Evolutionary conservation across 2,329 filamentous ascomycete species (phyloP).

Genomic region (Paraphoma chrysanthemicola): DNA sequence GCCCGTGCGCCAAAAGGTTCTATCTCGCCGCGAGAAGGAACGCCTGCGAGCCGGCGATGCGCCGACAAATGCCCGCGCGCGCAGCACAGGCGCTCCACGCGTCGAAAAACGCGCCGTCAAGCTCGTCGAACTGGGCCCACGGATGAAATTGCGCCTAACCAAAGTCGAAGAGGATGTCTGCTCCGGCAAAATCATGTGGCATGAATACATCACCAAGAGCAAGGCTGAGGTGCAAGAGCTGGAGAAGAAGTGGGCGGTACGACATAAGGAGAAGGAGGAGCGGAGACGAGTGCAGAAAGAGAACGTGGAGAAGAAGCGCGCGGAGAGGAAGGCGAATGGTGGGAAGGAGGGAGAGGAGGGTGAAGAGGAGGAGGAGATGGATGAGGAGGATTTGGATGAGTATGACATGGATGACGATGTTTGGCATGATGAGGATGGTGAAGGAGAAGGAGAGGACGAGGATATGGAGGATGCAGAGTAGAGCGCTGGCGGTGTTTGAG

Average conservation of each 20-base stretch:
- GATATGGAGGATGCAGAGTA: slow-evolving; percentile 55
- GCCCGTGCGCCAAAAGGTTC: slow-evolving; percentile 66
- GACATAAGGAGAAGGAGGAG: slow-evolving; percentile 79
- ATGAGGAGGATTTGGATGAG: slow-evolving; percentile 57
- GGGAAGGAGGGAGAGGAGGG: slow-evolving; percentile 53
- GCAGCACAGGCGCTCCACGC: slow-evolving; percentile 44
- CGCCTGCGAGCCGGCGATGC: slow-evolving; percentile 51
- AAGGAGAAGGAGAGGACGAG: slow-evolving; percentile 56
- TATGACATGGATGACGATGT: slow-evolving; percentile 60
- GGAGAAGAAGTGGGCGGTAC: slow-evolving; percentile 82
- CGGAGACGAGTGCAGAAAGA: slow-evolving; percentile 83
- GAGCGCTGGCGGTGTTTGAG: background rate
- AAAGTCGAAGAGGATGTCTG: slow-evolving; percentile 97
- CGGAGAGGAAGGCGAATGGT: slow-evolving; percentile 57
- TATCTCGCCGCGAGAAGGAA: slow-evolving; percentile 61
- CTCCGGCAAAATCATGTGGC: slow-evolving; percentile 93
- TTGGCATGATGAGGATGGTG: slow-evolving; percentile 60
- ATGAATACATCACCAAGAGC: slow-evolving; percentile 89
- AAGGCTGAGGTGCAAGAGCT: slow-evolving; percentile 77
- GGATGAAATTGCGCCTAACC: slow-evolving; percentile 85
- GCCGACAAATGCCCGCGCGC: slow-evolving; percentile 43
- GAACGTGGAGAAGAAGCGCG: slow-evolving; percentile 87
- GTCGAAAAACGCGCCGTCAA: slow-evolving; percentile 90
- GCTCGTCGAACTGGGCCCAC: slow-evolving; percentile 87
- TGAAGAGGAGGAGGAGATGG: slow-evolving; percentile 57